A percentile compares a stretch with the other conserved stretches of the same genome.
Conservation (phyloP, 1,284 basidiomycete genomes). For the Ceratobasidium sp. region DNA sequence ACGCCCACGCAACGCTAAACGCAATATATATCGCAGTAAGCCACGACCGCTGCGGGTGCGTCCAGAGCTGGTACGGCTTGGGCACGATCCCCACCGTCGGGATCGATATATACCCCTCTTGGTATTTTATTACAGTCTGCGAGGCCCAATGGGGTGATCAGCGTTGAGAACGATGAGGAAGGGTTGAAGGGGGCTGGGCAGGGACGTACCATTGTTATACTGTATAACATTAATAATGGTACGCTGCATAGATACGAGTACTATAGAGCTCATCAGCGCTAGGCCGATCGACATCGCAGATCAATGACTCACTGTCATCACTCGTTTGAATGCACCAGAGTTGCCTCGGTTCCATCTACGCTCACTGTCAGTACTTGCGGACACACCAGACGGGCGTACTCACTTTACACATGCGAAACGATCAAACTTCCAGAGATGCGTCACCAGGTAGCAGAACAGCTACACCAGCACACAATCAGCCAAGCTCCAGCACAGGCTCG, state of each 20-base stretch:
- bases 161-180: not conserved
- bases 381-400: not conserved
- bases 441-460: constrained; percentile 39
- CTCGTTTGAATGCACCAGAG: constrained; percentile 43
- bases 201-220: constrained; percentile 42
- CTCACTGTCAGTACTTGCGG: not conserved
- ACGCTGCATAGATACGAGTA: constrained; percentile 45
- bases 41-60: constrained; percentile 32
- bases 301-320: constrained; percentile 41
- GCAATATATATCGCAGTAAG: constrained; percentile 44
- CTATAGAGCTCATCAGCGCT: constrained; percentile 5
- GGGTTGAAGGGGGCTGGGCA: not conserved
- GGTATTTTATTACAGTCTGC: constrained; percentile 45
- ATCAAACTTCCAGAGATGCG: constrained; percentile 45
- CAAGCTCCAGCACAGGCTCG: not conserved
- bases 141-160: too few species aligned
- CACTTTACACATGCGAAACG: constrained; percentile 41
- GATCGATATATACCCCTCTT: constrained; percentile 41
- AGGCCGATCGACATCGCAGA: not conserved
- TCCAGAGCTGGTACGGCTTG: constrained; percentile 44
- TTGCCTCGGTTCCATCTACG: constrained; percentile 36
- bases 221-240: constrained; percentile 39
- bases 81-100: constrained; percentile 41
- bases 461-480: not conserved
- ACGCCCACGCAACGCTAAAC: constrained; percentile 44